Conservation (phyloP, 2,329 filamentous ascomycete genomes). For the Colletotrichum sp. region DNA sequence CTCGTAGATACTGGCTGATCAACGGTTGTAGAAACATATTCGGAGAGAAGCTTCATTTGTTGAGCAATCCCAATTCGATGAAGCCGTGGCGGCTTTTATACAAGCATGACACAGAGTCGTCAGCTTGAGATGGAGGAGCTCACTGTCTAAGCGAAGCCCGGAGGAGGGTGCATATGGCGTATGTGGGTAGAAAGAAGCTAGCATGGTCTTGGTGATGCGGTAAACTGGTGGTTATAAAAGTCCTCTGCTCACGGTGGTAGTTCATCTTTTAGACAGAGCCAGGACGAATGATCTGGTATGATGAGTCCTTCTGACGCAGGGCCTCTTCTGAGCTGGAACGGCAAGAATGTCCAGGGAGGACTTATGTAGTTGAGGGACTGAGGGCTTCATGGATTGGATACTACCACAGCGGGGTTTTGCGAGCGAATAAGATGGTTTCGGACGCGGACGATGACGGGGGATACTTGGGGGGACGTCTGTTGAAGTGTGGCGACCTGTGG, state of each 20-base stretch:
- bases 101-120: rapidly evolving
- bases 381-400: rapidly evolving
- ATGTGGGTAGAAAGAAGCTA: no score
- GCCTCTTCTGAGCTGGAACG: no score
- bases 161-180: no score
- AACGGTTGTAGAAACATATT: neutral
- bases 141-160: no score
- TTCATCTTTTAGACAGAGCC: no score
- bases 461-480: neutral
- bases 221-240: neutral
- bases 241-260: neutral
- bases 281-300: no score
- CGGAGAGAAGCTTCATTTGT: neutral
- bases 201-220: neutral
- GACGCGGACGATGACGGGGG: neutral
- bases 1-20: neutral
- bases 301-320: rapidly evolving
- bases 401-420: rapidly evolving
- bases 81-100: rapidly evolving
- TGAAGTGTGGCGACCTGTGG: neutral
- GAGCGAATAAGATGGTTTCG: neutral
- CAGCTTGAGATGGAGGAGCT: no score
- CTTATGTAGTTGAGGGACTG: no score
- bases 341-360: no score
- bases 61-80: neutral